A percentile compares a stretch with the other conserved stretches of the same genome.
phyloP scores from a whole-genome alignment of 495 filamentous ascomycete species.

The Pyrenula aspistea region DNA sequence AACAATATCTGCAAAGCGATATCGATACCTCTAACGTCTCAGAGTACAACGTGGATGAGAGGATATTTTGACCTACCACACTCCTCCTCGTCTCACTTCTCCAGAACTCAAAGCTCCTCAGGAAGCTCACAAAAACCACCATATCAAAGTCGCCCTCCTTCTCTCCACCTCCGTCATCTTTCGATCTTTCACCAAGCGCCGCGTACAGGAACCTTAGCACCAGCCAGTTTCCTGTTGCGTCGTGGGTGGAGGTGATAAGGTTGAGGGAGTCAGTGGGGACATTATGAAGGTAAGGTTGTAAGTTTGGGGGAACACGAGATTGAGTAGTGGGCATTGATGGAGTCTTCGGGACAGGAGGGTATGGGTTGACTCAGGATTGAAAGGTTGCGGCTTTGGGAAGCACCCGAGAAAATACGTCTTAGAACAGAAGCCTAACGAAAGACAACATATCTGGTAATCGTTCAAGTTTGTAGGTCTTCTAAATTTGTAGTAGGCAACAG shows the following conservation, averaged over 20 bases:
- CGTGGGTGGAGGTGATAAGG: slow-evolving; percentile 61
- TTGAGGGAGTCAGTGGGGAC: slow-evolving; percentile 42
- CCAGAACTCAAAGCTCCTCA: slow-evolving; percentile 71
- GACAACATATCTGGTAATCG: no score
- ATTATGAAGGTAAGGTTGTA: slow-evolving; percentile 7
- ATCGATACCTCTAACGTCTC: no score
- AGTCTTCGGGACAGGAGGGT: no score
- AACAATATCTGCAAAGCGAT: no score
- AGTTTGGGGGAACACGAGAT: background rate
- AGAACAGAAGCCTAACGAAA: no score
- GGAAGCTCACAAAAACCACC: slow-evolving; percentile 66
- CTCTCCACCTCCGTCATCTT: slow-evolving; percentile 4
- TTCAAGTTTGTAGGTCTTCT: no score
- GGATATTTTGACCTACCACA: slow-evolving; percentile 31
- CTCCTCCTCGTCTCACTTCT: slow-evolving; percentile 41
- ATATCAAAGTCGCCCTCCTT: slow-evolving; percentile 1
- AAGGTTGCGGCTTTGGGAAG: no score
- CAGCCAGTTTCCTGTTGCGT: slow-evolving; percentile 66
- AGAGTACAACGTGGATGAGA: no score
- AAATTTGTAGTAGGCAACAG: no score
- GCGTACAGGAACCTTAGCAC: slow-evolving; percentile 50
- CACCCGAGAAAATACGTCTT: no score
- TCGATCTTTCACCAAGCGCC: slow-evolving; percentile 22
- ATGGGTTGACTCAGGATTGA: no score
- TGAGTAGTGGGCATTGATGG: background rate